Evolutionary conservation across 306 rosid species (phyloP).

Genomic region (Canavalia ensiformis): DNA sequence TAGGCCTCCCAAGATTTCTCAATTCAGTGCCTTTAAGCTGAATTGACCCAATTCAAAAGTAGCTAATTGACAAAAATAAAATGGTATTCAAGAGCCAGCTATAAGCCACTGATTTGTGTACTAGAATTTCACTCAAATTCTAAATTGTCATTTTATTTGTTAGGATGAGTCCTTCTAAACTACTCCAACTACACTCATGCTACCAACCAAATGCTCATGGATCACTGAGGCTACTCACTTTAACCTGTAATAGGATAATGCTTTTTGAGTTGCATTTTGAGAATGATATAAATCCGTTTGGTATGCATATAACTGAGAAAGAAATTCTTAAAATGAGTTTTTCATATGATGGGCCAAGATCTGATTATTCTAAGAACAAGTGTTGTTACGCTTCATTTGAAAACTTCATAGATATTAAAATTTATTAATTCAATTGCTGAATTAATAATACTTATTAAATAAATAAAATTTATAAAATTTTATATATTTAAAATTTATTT

Average conservation of each 20-base stretch:
- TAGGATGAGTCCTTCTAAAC: slow-evolving; percentile 21
- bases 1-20: slow-evolving; percentile 39
- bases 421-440: not conserved
- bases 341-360: not conserved
- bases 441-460: not conserved
- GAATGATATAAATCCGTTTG: not conserved
- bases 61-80: slow-evolving; percentile 18
- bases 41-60: slow-evolving; percentile 48
- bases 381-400: not conserved
- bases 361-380: not conserved
- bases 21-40: slow-evolving; percentile 8
- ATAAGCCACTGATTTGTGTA: slow-evolving; percentile 38
- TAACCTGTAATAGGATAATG: slow-evolving; percentile 18
- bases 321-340: not conserved
- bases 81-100: slow-evolving; percentile 39
- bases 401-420: not conserved
- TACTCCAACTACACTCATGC: slow-evolving; percentile 24
- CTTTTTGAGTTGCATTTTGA: slow-evolving; percentile 20
- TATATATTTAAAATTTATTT: not conserved
- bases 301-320: not conserved
- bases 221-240: not conserved
- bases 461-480: too few species aligned
- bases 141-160: slow-evolving; percentile 37
- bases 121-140: slow-evolving; percentile 30
- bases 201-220: slow-evolving; percentile 29